These are phyloP conservation scores for Cucumis cinereus DNA, from an alignment of 306 rosid species.

Conservation along the genomic window DNA sequence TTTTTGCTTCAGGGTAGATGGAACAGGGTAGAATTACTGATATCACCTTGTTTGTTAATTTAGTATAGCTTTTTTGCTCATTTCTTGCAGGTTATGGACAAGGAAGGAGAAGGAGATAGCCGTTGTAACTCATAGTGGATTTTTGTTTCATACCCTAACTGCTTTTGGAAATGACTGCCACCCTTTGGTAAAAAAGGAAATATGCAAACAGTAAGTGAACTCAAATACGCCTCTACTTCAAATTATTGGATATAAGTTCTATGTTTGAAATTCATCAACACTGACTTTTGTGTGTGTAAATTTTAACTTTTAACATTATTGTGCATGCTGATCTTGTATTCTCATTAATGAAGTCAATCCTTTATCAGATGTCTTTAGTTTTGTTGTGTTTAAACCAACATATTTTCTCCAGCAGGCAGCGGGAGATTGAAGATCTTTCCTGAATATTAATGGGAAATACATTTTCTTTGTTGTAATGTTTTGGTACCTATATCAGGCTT, in stretches of 20 bases:
- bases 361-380: neutral
- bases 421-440: no score
- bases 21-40: neutral
- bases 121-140: conserved; percentile 77
- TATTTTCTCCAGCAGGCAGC: neutral
- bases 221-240: conserved; percentile 5
- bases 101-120: conserved; percentile 82
- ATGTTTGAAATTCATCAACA: neutral
- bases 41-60: neutral
- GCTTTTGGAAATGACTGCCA: conserved; percentile 64
- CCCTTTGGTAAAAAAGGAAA: conserved; percentile 56
- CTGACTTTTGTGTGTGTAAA: neutral
- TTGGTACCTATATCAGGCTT: neutral
- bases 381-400: neutral
- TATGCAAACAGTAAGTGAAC: conserved; percentile 53
- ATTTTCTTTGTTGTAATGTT: neutral
- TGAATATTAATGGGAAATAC: neutral
- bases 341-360: neutral
- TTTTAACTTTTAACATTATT: neutral
- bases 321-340: neutral
- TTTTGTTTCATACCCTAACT: conserved; percentile 52
- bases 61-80: neutral
- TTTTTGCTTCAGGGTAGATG: neutral
- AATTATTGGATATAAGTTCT: neutral
- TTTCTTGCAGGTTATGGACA: conserved; percentile 58